phyloP scores from a whole-genome alignment of 208 protist genomes.

The Trypanosoma cruzi region DNA sequence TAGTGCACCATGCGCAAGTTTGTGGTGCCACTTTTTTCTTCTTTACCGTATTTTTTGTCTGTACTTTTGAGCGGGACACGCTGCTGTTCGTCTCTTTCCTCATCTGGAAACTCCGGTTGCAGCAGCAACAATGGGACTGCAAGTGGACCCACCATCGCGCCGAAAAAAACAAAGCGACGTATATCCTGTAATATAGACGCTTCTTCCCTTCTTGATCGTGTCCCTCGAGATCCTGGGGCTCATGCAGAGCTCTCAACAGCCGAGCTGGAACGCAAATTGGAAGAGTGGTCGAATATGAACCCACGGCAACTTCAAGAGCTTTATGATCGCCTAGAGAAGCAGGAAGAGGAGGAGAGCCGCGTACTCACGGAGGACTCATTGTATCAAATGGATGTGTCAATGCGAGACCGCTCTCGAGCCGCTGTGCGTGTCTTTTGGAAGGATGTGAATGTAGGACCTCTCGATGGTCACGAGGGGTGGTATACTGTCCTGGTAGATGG shows the following conservation, averaged over 20 bases:
- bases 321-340: conserved; percentile 51
- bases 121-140: neutral
- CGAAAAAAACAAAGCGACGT: conserved; percentile 61
- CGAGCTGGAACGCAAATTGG: conserved; percentile 84
- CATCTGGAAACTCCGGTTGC: neutral
- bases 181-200: conserved; percentile 61
- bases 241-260: conserved; percentile 84
- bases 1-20: neutral
- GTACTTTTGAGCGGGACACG: neutral
- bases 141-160: conserved; percentile 44
- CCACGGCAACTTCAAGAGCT: conserved; percentile 73
- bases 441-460: conserved; percentile 73
- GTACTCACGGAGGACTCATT: conserved; percentile 86
- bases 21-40: neutral
- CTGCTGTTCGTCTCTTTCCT: conserved; percentile 22
- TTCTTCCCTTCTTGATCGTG: conserved; percentile 50
- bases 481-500: conserved; percentile 89
- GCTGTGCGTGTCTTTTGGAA: conserved; percentile 90
- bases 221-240: conserved; percentile 80
- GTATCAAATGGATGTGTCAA: conserved; percentile 92
- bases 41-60: neutral
- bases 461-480: conserved; percentile 70
- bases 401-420: conserved; percentile 56
- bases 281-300: conserved; percentile 72
- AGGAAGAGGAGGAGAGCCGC: conserved; percentile 73